Evolutionary conservation across 352 stramenopile genomes (phyloP).

Genomic region (Pythium insidiosum): DNA sequence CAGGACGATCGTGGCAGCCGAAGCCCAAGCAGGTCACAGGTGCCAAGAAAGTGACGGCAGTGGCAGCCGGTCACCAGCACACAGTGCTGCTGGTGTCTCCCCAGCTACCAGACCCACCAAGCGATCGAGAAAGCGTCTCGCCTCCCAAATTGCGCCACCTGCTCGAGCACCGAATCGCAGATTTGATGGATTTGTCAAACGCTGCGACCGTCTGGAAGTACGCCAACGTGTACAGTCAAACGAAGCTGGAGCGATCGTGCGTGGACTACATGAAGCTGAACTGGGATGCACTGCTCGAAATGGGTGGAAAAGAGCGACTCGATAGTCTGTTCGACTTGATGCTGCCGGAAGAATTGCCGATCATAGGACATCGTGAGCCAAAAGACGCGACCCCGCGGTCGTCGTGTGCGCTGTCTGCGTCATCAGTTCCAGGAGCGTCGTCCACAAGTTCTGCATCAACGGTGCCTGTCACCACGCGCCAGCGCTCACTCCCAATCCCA

Average conservation of each 20-base stretch:
- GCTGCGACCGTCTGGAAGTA: constrained; percentile 52
- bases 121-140: neutral
- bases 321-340: constrained; percentile 62
- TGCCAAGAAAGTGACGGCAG: constrained; percentile 62
- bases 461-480: no score
- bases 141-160: constrained; percentile 23
- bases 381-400: no score
- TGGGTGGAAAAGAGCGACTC: constrained; percentile 45
- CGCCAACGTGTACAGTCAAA: constrained; percentile 39
- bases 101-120: constrained; percentile 7
- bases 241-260: constrained; percentile 34
- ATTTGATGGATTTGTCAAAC: constrained; percentile 52
- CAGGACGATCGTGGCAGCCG: constrained; percentile 68
- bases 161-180: constrained; percentile 37
- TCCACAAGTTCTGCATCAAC: no score
- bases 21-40: constrained; percentile 66
- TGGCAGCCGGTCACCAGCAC: constrained; percentile 69
- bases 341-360: constrained; percentile 18
- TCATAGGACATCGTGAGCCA: no score
- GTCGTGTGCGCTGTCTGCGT: no score
- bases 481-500: no score
- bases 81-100: constrained; percentile 61
- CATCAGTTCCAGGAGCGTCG: constrained; percentile 18
- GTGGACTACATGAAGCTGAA: constrained; percentile 61
- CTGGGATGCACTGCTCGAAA: constrained; percentile 65